phyloP scores from a whole-genome alignment of 768 basidiomycete genomes.

The Macrolepiota albuminosa region DNA sequence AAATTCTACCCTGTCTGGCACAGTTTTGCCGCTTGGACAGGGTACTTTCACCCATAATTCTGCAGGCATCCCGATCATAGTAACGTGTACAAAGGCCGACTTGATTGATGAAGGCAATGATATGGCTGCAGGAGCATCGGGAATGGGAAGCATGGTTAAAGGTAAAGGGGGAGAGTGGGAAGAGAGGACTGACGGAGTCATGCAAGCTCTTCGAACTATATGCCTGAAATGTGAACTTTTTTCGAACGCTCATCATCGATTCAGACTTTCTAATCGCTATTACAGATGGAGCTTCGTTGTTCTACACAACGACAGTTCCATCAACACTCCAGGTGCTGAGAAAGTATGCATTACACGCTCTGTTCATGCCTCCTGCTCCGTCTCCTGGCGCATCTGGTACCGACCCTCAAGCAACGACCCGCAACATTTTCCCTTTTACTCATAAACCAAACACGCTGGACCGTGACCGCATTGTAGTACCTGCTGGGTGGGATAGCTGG shows the following conservation, averaged over 20 bases:
- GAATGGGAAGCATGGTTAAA: conserved; percentile 89
- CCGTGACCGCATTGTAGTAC: conserved; percentile 87
- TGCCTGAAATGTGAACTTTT: conserved; percentile 80
- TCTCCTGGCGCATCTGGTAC: conserved; percentile 58
- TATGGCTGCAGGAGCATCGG: conserved; percentile 67
- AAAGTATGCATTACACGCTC: conserved; percentile 77
- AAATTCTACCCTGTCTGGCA: conserved; percentile 55
- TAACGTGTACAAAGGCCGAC: conserved; percentile 92
- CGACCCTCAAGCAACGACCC: conserved; percentile 60
- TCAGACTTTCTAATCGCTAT: neutral
- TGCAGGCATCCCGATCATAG: conserved; percentile 81
- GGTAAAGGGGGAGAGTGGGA: conserved; percentile 93
- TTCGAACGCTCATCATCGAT: neutral
- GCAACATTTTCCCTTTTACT: conserved; percentile 82
- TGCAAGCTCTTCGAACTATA: conserved; percentile 91
- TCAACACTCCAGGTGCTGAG: conserved; percentile 70
- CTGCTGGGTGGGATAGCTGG: conserved; percentile 98
- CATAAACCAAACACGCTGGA: conserved; percentile 90
- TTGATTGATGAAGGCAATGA: conserved; percentile 82
- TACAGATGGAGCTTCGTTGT: conserved; percentile 85
- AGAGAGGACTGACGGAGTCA: conserved; percentile 90
- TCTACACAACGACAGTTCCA: conserved; percentile 86
- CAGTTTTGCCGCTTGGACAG: conserved; percentile 76
- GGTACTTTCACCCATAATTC: conserved; percentile 86
- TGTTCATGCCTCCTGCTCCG: conserved; percentile 75